Conservation (phyloP, 495 filamentous ascomycete species). For the Achaetomiella virescens region DNA sequence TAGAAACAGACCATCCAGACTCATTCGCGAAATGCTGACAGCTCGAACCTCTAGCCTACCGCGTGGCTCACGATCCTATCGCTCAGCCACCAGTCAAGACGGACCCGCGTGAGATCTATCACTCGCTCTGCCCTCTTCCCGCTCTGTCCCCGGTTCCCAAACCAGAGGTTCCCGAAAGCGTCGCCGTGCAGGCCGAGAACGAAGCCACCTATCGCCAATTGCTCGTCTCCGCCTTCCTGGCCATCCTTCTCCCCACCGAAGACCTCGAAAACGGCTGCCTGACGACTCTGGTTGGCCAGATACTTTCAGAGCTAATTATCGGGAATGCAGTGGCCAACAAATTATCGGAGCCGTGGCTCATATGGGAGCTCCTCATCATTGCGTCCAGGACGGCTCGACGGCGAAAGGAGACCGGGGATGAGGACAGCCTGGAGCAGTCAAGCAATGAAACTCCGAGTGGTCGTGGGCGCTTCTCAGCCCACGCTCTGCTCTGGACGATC, state of each 20-base stretch:
- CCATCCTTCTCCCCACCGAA: constrained; percentile 81
- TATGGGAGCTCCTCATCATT: constrained; percentile 74
- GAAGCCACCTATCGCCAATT: constrained; percentile 77
- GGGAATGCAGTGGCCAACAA: constrained; percentile 69
- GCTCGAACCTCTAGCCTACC: constrained; percentile 43
- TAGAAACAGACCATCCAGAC: not conserved
- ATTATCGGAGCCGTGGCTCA: constrained; percentile 74
- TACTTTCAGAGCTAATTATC: constrained; percentile 79
- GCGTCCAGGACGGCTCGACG: constrained; percentile 24
- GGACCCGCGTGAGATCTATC: constrained; percentile 65
- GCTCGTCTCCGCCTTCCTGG: constrained; percentile 68
- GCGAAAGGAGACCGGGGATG: constrained; percentile 10
- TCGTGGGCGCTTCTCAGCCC: constrained; percentile 27
- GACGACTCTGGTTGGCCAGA: constrained; percentile 71
- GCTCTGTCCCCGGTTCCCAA: constrained; percentile 70
- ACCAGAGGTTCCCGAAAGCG: constrained; percentile 40
- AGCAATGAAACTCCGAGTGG: constrained; percentile 8
- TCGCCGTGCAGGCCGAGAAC: constrained; percentile 60
- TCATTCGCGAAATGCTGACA: constrained; percentile 12
- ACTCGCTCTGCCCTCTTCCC: constrained; percentile 74
- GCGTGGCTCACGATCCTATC: constrained; percentile 44
- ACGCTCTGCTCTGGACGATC: constrained; percentile 57
- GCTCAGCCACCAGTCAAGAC: constrained; percentile 52
- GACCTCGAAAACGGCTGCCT: constrained; percentile 84
- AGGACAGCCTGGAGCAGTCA: constrained; percentile 3